Conservation (phyloP, 257 asterid genomes). For the Jacaranda mimosifolia region DNA sequence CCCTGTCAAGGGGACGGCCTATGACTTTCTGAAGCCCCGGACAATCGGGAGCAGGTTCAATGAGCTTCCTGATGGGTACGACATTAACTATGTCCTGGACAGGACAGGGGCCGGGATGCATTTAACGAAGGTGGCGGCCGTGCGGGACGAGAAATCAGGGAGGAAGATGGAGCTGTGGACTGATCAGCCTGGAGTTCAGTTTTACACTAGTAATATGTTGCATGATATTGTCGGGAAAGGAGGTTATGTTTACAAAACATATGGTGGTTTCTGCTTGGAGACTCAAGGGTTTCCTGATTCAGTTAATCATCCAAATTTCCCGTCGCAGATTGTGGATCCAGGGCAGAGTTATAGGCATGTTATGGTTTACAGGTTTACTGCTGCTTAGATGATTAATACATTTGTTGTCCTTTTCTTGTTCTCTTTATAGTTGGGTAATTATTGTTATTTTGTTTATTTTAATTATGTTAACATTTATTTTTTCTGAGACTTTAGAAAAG, state of each 20-base stretch:
- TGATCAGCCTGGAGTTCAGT: constrained; percentile 80
- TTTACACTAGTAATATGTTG: constrained; percentile 77
- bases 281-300: constrained; percentile 92
- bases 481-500: not conserved
- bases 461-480: not conserved
- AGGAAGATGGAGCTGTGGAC: constrained; percentile 88
- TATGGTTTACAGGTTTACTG: constrained; percentile 81
- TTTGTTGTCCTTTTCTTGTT: not conserved
- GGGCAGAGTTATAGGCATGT: constrained; percentile 64
- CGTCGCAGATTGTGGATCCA: constrained; percentile 76
- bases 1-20: constrained; percentile 62
- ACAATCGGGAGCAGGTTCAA: constrained; percentile 55
- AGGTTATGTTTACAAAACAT: constrained; percentile 55
- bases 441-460: not conserved
- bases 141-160: constrained; percentile 58
- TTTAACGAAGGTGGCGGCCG: constrained; percentile 58
- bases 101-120: constrained; percentile 35
- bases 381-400: constrained; percentile 21
- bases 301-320: constrained; percentile 78
- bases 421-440: not conserved
- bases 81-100: constrained; percentile 79
- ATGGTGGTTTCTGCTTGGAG: constrained; percentile 77
- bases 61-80: constrained; percentile 63
- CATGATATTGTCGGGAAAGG: constrained; percentile 55
- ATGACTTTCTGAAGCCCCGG: constrained; percentile 62